Conservation (phyloP, 768 basidiomycete species). For the Solioccasus polychromus region DNA sequence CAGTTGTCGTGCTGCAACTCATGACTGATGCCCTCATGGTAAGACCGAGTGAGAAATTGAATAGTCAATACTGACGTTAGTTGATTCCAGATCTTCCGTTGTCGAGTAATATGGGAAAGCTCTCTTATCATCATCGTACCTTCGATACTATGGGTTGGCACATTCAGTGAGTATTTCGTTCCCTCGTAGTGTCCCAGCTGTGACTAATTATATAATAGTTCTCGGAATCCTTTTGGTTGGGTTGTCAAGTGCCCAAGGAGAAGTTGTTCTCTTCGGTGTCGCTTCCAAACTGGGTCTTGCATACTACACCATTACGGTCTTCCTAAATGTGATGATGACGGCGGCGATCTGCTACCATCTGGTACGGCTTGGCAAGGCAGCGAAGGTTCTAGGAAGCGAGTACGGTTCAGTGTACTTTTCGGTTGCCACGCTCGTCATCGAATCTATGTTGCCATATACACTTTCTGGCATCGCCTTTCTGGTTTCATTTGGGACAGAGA, state of each 20-base stretch:
- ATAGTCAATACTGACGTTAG: not conserved
- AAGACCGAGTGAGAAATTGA: constrained; percentile 16
- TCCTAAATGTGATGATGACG: constrained; percentile 6
- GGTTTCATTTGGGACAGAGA: not conserved
- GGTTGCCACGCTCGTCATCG: constrained; percentile 5
- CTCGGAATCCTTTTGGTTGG: constrained; percentile 3
- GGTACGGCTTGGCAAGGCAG: not conserved
- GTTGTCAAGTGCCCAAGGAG: not conserved
- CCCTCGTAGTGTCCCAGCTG: not conserved
- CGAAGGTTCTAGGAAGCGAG: constrained; percentile 2
- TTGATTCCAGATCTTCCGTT: constrained; percentile 34
- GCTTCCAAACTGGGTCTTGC: constrained; percentile 1
- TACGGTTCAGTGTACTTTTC: constrained; percentile 5
- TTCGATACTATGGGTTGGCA: constrained; percentile 11
- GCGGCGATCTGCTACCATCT: constrained; percentile 11
- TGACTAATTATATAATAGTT: not conserved
- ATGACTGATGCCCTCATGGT: constrained; percentile 28
- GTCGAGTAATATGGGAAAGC: constrained; percentile 32
- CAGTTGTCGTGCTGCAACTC: constrained; percentile 27
- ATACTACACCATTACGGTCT: constrained; percentile 1
- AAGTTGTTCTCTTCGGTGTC: not conserved
- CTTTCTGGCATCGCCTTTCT: constrained; percentile 6
- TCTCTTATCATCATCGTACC: constrained; percentile 8
- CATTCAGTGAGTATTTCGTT: constrained; percentile 9
- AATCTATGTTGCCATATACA: constrained; percentile 13